Evolutionary conservation across 768 basidiomycete species (phyloP).

Genomic region (Termitomyces sp.): DNA sequence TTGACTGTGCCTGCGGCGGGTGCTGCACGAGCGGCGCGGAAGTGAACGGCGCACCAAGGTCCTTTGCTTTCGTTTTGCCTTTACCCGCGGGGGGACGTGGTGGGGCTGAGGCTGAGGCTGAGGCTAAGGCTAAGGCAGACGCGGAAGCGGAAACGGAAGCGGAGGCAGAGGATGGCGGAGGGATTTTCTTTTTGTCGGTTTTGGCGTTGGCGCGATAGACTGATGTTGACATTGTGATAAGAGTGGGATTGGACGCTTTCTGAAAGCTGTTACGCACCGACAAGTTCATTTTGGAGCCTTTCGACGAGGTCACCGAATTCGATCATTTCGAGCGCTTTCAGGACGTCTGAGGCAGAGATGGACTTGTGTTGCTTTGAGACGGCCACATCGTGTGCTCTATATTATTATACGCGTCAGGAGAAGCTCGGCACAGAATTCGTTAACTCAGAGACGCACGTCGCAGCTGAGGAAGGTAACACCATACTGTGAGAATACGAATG

Average conservation of each 20-base stretch:
- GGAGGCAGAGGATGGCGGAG: constrained; percentile 17
- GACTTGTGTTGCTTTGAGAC: constrained; percentile 79
- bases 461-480: constrained; percentile 34
- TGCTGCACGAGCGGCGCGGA: constrained; percentile 24
- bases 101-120: constrained; percentile 15
- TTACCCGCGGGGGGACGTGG: constrained; percentile 23
- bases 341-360: constrained; percentile 86
- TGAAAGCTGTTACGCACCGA: constrained; percentile 39
- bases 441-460: constrained; percentile 36
- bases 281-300: constrained; percentile 61
- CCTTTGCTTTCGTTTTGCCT: constrained; percentile 40
- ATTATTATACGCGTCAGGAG: constrained; percentile 16
- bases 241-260: background rate
- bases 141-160: constrained; percentile 17
- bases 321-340: constrained; percentile 79
- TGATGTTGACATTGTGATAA: constrained; percentile 31
- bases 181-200: constrained; percentile 53
- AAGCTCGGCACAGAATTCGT: background rate
- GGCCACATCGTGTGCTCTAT: constrained; percentile 87
- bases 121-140: constrained; percentile 18
- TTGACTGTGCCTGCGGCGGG: constrained; percentile 22
- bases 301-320: constrained; percentile 74
- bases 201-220: constrained; percentile 68
- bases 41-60: constrained; percentile 29
- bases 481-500: background rate